These are phyloP conservation scores for Suillus spraguei DNA, from an alignment of 768 basidiomycete genomes.

Conservation along the genomic window DNA sequence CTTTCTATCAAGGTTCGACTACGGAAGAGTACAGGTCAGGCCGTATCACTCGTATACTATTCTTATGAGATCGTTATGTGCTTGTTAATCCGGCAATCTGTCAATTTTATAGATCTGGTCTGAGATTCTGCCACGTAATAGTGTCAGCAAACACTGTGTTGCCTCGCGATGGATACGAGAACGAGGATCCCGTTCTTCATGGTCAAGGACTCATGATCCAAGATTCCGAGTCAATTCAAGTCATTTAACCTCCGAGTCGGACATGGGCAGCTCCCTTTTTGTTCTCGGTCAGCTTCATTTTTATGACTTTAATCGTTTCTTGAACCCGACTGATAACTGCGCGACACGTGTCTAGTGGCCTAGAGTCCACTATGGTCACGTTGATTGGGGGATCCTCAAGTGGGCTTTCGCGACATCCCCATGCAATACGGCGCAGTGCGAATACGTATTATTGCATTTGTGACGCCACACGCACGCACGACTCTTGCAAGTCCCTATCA, in stretches of 20 bases:
- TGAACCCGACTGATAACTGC: neutral
- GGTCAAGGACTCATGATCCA: neutral
- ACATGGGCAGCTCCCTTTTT: neutral
- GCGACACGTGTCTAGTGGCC: conserved; percentile 27
- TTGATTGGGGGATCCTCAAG: conserved; percentile 37
- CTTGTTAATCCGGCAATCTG: neutral
- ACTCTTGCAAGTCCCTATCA: conserved; percentile 63
- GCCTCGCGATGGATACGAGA: conserved; percentile 1
- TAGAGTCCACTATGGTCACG: conserved; percentile 60
- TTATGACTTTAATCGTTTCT: neutral
- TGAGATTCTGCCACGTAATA: neutral
- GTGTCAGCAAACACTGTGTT: neutral
- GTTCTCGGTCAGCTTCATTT: neutral
- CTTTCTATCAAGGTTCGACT: neutral
- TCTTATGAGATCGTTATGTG: neutral
- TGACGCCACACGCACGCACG: conserved; percentile 61
- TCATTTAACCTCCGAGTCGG: neutral
- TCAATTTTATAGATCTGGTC: neutral
- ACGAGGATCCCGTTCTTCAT: neutral
- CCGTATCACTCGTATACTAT: neutral
- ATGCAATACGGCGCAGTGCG: neutral
- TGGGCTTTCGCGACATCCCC: conserved; percentile 21
- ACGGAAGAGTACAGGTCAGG: neutral
- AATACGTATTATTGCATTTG: neutral
- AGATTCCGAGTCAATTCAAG: neutral